A percentile compares a stretch with the other conserved stretches of the same genome.
Evolutionary conservation across 139 green algal species (phyloP).

Genomic region (Desmodesmus armatus): DNA sequence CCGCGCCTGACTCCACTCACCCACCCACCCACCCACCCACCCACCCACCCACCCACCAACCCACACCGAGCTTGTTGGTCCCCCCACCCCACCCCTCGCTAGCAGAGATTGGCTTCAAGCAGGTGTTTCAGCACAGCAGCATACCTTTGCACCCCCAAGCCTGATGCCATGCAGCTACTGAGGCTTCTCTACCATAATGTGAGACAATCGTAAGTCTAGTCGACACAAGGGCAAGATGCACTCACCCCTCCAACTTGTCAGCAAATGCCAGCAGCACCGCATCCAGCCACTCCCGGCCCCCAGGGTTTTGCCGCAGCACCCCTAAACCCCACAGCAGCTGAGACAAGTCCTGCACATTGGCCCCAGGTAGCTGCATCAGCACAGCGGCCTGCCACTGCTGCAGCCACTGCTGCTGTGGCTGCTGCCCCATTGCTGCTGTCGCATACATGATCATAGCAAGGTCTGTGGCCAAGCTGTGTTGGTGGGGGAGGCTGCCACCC

Average conservation of each 20-base stretch:
- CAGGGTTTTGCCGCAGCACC: not conserved
- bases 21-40: too few relatives aligned
- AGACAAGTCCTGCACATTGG: conserved; percentile 28
- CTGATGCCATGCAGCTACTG: too few relatives aligned
- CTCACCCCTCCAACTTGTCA: too few relatives aligned
- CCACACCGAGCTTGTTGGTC: too few relatives aligned
- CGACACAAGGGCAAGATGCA: too few relatives aligned
- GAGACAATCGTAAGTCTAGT: too few relatives aligned
- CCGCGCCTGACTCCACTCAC: too few relatives aligned
- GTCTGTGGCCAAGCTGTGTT: conserved; percentile 25
- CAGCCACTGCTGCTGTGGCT: not conserved
- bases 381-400: conserved; percentile 3
- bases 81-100: too few relatives aligned
- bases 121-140: not conserved
- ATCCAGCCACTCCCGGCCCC: not conserved
- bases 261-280: not conserved
- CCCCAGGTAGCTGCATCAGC: conserved; percentile 19
- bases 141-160: too few relatives aligned
- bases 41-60: too few relatives aligned
- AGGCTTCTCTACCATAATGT: too few relatives aligned
- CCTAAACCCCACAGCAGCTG: conserved; percentile 29
- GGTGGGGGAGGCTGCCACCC: conserved; percentile 14
- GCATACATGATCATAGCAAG: conserved; percentile 36
- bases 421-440: conserved; percentile 18
- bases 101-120: not conserved